Evolutionary conservation across 768 basidiomycete species (phyloP), one percentile per base, ranked within the genome.

Genomic region (Termitomyces eurrhizus): DNA sequence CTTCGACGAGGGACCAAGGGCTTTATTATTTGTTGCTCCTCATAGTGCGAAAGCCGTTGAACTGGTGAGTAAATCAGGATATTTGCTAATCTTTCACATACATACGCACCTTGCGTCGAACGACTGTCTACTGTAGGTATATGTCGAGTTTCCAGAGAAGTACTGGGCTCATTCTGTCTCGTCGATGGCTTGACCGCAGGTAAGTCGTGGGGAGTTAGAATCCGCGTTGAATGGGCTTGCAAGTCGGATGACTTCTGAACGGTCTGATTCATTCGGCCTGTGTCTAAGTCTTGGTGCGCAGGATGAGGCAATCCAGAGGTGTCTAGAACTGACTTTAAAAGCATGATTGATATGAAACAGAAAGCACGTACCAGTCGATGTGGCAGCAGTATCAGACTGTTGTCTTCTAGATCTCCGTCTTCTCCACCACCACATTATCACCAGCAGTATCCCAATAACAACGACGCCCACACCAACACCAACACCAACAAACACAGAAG

Each of bases 401-500:
- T 2, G 45, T 52, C 18, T n/a, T 60, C 21, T 54, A 14, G 36
- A 18, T 41, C 39, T 58, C 26, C 60, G 44, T n/a, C 42, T 51
- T 29, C 35, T 57, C 41, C 55, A 51, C 48, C 54, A 57, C 21
- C 52, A 18, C 16, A 57, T 45, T 26, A 60, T 32, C 33, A 24
- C 44, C 9, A 51, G 8, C 9, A 61, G 16, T 21, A 56, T 36
- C 2, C 46, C 55, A 8, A 29, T 18, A 0, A 44, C 18, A 8
- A 61, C 18, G 14, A 49, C 50, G n/a, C 37, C 54, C 4, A 24
- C 18, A 6, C 55, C 55, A 14, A 5, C 14, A 3, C 60, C 55
- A 39, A 61, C 33, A 18, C 54, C 60, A 12, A 61, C 37, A 41
- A 56, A 52, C 7, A 61, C 42, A 45, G 29, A 35, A 8, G 32